phyloP scores from a whole-genome alignment of 176 grass and related monocot species.

The Elaeis guineensis region DNA sequence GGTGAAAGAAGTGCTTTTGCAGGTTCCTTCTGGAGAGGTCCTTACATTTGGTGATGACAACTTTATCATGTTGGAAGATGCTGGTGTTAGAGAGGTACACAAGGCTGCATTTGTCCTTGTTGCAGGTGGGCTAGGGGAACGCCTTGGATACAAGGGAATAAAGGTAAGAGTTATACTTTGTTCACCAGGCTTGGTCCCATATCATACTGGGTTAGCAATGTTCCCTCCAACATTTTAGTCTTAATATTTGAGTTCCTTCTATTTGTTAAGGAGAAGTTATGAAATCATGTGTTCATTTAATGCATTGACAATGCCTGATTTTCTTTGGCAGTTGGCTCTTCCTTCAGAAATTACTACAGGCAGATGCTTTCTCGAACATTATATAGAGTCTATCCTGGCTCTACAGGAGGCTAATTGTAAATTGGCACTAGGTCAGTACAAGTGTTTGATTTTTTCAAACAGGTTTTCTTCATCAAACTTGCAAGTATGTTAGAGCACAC shows the following conservation, averaged over 20 bases:
- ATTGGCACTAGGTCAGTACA: conserved; percentile 42
- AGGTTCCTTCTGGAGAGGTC: conserved; percentile 85
- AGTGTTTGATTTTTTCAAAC: conserved; percentile 4
- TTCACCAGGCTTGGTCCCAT: no score
- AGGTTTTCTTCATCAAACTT: no score
- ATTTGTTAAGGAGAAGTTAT: no score
- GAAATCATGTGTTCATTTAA: no score
- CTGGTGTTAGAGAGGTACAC: conserved; percentile 70
- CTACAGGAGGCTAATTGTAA: conserved; percentile 77
- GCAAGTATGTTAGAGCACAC: no score
- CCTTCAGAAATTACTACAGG: conserved; percentile 77
- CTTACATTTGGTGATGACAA: conserved; percentile 74
- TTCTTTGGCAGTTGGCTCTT: conserved; percentile 65
- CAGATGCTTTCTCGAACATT: conserved; percentile 88
- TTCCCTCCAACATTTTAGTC: no score
- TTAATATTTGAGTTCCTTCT: no score
- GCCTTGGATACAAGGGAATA: conserved; percentile 96
- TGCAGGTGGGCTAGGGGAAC: conserved; percentile 93
- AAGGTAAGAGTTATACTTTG: conserved; percentile 36
- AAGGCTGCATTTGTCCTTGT: conserved; percentile 94
- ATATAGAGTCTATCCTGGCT: conserved; percentile 83
- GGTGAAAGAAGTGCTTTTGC: conserved; percentile 4
- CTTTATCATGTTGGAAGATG: conserved; percentile 63
- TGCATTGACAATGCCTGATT: conserved; percentile 16
- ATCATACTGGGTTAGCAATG: no score